Evolutionary conservation across 768 basidiomycete species (phyloP).

Genomic region (Pleurotus platypus): DNA sequence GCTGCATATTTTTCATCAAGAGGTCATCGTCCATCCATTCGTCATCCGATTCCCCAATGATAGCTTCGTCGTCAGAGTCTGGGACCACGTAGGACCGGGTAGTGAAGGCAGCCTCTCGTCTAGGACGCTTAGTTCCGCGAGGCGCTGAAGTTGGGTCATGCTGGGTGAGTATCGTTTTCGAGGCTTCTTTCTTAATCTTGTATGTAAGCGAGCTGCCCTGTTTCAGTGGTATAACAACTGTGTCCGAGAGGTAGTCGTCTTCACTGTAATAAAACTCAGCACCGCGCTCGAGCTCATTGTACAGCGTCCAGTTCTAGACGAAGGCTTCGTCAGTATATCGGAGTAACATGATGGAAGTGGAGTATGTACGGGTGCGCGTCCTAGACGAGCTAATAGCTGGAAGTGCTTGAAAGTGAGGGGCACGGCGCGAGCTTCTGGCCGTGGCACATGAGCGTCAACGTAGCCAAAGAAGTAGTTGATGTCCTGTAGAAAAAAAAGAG

Average conservation of each 20-base stretch:
- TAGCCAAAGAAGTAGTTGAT: slow-evolving; percentile 9
- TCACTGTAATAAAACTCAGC: slow-evolving; percentile 70
- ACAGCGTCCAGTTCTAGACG: slow-evolving; percentile 48
- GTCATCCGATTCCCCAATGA: slow-evolving; percentile 27
- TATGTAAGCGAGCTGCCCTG: neutral
- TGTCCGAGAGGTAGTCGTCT: slow-evolving; percentile 56
- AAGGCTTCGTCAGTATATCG: neutral
- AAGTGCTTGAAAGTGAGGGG: slow-evolving; percentile 78
- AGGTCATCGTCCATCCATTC: slow-evolving; percentile 28
- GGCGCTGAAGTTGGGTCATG: neutral
- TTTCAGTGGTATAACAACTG: slow-evolving; percentile 13
- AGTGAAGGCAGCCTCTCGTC: slow-evolving; percentile 48
- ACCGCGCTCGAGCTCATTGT: slow-evolving; percentile 59
- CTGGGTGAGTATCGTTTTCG: slow-evolving; percentile 3
- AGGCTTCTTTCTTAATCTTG: slow-evolving; percentile 40
- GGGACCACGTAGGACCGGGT: slow-evolving; percentile 63
- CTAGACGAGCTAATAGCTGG: slow-evolving; percentile 65
- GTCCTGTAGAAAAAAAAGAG: neutral
- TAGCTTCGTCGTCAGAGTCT: slow-evolving; percentile 68
- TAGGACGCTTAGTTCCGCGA: slow-evolving; percentile 50
- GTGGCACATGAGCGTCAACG: slow-evolving; percentile 2
- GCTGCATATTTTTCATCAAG: slow-evolving; percentile 22
- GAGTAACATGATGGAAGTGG: neutral
- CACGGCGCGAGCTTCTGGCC: slow-evolving; percentile 28
- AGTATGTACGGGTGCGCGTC: slow-evolving; percentile 53